Conservation (phyloP, 192 early-diverging fungal genomes). For the Coemansia sp. region DNA sequence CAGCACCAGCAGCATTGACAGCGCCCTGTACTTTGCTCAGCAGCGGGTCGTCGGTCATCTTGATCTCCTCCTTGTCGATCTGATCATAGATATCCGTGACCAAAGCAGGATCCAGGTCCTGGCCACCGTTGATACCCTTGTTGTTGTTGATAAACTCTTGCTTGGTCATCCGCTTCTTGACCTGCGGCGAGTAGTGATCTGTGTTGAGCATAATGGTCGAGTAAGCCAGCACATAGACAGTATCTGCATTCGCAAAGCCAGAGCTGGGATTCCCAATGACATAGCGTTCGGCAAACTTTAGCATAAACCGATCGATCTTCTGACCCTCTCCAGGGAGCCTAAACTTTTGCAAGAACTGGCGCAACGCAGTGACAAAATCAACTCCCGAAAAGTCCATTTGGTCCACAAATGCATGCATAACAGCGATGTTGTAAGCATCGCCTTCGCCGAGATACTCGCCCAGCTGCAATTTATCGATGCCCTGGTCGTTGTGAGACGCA, state of each 20-base stretch:
- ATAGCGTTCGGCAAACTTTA: slow-evolving; percentile 95
- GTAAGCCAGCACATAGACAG: slow-evolving; percentile 91
- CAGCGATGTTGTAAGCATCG: slow-evolving; percentile 86
- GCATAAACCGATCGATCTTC: slow-evolving; percentile 97
- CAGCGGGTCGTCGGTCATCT: slow-evolving; percentile 84
- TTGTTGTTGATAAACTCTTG: slow-evolving; percentile 89
- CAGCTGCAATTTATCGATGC: slow-evolving; percentile 83
- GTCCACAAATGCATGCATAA: slow-evolving; percentile 98
- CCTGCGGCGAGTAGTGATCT: slow-evolving; percentile 85
- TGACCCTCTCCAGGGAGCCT: slow-evolving; percentile 91
- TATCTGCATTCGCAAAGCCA: slow-evolving; percentile 87
- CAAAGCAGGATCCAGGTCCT: slow-evolving; percentile 72
- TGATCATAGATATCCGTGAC: slow-evolving; percentile 81
- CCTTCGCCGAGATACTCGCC: slow-evolving; percentile 95
- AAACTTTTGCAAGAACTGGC: slow-evolving; percentile 85
- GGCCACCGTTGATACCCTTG: slow-evolving; percentile 88
- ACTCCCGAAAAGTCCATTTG: slow-evolving; percentile 76
- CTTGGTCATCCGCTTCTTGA: slow-evolving; percentile 84
- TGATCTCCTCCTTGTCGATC: slow-evolving; percentile 83
- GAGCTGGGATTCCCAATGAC: slow-evolving; percentile 76
- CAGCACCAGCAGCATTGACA: background rate
- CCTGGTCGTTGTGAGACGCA: slow-evolving; percentile 63
- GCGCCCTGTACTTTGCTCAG: slow-evolving; percentile 39
- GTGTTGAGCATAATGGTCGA: slow-evolving; percentile 94
- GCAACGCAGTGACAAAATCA: slow-evolving; percentile 78